Evolutionary conservation across 129 eudicot genomes (phyloP).

Genomic region (Tagetes erecta): DNA sequence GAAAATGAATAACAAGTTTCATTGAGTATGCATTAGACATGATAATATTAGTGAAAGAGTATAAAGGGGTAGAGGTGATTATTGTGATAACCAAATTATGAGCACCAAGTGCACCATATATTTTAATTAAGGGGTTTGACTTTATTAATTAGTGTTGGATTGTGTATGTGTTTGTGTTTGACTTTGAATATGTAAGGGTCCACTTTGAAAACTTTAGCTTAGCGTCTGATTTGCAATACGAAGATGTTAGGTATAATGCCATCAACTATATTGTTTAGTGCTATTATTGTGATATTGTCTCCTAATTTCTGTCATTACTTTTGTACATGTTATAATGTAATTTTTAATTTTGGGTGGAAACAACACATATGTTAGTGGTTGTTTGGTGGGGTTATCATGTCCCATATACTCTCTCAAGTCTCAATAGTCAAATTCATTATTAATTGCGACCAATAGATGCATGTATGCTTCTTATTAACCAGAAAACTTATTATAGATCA

Average conservation of each 20-base stretch:
- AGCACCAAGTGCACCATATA: slow-evolving; percentile 35
- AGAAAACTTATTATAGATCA: no score
- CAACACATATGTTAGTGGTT: slow-evolving; percentile 20
- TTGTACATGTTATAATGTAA: slow-evolving; percentile 25
- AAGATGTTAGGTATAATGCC: slow-evolving; percentile 41
- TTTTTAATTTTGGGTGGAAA: slow-evolving; percentile 17
- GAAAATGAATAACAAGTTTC: slow-evolving; percentile 8
- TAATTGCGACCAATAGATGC: background rate
- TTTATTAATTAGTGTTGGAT: slow-evolving; percentile 21
- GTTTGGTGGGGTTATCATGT: slow-evolving; percentile 20
- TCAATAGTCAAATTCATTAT: background rate
- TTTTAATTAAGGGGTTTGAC: slow-evolving; percentile 37
- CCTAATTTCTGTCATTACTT: slow-evolving; percentile 33
- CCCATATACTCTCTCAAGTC: background rate
- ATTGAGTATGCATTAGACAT: slow-evolving; percentile 26
- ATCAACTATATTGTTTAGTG: slow-evolving; percentile 31
- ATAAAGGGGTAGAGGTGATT: slow-evolving; percentile 29
- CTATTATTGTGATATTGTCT: slow-evolving; percentile 15
- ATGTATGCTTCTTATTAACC: background rate
- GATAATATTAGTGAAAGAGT: slow-evolving; percentile 28
- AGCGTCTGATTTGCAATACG: slow-evolving; percentile 25
- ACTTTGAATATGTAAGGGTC: slow-evolving; percentile 37
- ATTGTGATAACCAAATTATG: slow-evolving; percentile 25
- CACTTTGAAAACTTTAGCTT: slow-evolving; percentile 32
- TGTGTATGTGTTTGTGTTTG: slow-evolving; percentile 23